phyloP scores from a whole-genome alignment of 805 yeast genomes.

The Yamadazyma endophytica region DNA sequence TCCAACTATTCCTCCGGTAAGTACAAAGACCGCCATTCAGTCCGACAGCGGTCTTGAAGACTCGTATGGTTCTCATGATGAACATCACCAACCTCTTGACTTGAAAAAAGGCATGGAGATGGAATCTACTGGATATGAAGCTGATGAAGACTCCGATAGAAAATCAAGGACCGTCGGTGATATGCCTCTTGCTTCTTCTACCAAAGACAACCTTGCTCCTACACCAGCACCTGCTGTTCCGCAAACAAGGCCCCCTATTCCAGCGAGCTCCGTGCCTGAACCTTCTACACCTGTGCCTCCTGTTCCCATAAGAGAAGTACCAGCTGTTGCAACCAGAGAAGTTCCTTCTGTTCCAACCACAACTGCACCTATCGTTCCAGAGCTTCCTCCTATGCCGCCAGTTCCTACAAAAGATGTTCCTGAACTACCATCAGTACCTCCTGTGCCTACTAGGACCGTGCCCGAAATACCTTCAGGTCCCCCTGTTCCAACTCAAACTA shows the following conservation, averaged over 20 bases:
- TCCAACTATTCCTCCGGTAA: slow-evolving; percentile 3
- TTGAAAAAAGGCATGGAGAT: slow-evolving; percentile 4
- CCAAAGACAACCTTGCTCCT: no score
- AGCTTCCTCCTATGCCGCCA: no score
- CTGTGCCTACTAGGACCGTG: slow-evolving; percentile 3
- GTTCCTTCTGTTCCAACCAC: slow-evolving; percentile 15
- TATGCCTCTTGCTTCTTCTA: no score
- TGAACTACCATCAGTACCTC: slow-evolving; percentile 17
- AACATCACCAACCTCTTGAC: slow-evolving; percentile 5
- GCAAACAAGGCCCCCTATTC: not conserved
- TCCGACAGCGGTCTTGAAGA: slow-evolving; percentile 10
- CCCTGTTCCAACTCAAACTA: not conserved
- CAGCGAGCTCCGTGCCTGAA: slow-evolving; percentile 10
- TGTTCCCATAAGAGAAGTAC: slow-evolving; percentile 6
- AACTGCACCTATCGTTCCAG: slow-evolving; percentile 19
- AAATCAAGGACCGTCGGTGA: no score
- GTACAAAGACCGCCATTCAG: slow-evolving; percentile 3
- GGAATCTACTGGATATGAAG: slow-evolving; percentile 58
- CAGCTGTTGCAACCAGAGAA: not conserved
- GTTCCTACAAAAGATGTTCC: slow-evolving; percentile 1
- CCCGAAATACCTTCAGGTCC: slow-evolving; percentile 1
- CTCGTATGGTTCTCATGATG: slow-evolving; percentile 7
- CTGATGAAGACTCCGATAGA: slow-evolving; percentile 52
- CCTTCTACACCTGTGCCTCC: slow-evolving; percentile 9
- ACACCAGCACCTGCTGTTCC: not conserved